phyloP scores from a whole-genome alignment of 2,329 filamentous ascomycete species.

The Pseudocercospora ulei region DNA sequence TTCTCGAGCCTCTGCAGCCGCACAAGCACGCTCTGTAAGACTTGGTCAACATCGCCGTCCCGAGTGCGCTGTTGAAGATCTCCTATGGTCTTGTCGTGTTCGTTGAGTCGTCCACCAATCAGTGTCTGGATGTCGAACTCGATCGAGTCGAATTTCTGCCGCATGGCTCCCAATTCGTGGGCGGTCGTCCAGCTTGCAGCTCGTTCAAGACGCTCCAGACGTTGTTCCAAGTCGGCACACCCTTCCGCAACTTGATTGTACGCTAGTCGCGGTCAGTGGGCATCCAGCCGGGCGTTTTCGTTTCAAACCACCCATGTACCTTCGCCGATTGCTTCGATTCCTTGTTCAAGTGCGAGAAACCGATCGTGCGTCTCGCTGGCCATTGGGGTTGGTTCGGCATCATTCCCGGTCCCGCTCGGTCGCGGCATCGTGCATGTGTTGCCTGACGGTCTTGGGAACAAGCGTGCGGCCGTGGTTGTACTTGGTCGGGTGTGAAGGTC shows the following conservation, averaged over 20 bases:
- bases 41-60: neutral
- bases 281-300: no score
- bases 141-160: neutral
- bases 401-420: no score
- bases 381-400: no score
- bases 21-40: constrained; percentile 1
- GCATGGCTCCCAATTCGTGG: neutral
- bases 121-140: constrained; percentile 4
- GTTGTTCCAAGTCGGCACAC: neutral
- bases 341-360: no score
- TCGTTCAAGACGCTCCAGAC: neutral
- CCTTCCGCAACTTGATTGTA: constrained; percentile 4
- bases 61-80: neutral
- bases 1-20: constrained; percentile 4
- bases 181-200: neutral
- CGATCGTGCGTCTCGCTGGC: no score
- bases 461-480: no score
- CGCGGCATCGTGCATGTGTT: no score
- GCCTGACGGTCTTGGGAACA: no score
- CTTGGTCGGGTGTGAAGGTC: no score
- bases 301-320: no score
- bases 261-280: no score
- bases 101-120: neutral
- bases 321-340: constrained; percentile 2
- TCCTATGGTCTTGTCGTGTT: constrained; percentile 1